phyloP scores from a whole-genome alignment of 2,329 filamentous ascomycete species.

The Seiridium cupressi region DNA sequence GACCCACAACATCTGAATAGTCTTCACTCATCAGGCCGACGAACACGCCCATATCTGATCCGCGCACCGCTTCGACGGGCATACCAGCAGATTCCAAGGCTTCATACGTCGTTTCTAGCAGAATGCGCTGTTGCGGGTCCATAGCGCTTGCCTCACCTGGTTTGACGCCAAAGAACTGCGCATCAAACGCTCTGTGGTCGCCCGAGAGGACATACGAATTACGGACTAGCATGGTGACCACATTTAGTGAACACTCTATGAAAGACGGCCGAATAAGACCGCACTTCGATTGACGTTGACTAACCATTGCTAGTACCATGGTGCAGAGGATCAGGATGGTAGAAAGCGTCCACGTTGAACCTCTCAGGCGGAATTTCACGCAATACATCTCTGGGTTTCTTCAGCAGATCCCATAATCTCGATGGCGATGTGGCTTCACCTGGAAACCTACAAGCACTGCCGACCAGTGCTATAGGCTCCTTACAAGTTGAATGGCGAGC shows the following conservation, averaged over 20 bases:
- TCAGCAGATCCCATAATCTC: conserved; percentile 23
- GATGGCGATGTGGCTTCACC: conserved; percentile 23
- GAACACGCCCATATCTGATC: not conserved
- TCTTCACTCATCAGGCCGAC: not conserved
- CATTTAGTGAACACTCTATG: too few species aligned
- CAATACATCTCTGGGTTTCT: conserved; percentile 7
- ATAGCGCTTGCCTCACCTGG: conserved; percentile 16
- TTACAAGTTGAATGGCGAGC: too few species aligned
- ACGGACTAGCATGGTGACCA: too few species aligned
- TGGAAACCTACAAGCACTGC: conserved; percentile 29
- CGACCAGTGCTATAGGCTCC: conserved; percentile 21
- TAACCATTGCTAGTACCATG: conserved; percentile 18
- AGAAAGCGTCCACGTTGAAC: conserved; percentile 19
- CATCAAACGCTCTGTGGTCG: conserved; percentile 21
- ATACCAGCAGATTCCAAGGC: conserved; percentile 7
- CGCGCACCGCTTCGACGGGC: not conserved
- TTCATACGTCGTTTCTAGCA: conserved; percentile 30
- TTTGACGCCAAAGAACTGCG: conserved; percentile 18
- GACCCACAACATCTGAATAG: not conserved
- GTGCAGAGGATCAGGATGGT: conserved; percentile 13
- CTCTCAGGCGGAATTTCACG: conserved; percentile 17
- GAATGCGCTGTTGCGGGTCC: conserved; percentile 6
- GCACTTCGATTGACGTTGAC: too few species aligned
- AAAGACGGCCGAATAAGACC: too few species aligned
- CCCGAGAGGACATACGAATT: conserved; percentile 27